These are phyloP conservation scores for Hypsizygus marmoreus DNA, from an alignment of 768 basidiomycete genomes.

Conservation along the genomic window DNA sequence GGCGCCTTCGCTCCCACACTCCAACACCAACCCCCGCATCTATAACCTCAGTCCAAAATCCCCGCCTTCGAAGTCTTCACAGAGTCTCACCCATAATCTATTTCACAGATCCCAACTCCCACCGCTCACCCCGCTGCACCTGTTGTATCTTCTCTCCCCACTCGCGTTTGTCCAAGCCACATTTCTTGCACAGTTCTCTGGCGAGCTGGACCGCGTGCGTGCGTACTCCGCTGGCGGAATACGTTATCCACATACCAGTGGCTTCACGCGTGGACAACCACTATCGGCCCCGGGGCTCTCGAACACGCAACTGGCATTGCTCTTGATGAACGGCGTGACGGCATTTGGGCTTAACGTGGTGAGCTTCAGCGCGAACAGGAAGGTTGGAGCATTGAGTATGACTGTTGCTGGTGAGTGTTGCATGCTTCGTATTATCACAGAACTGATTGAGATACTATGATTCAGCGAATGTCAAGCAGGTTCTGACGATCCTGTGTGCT, in stretches of 20 bases:
- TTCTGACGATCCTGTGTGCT: slow-evolving; percentile 83
- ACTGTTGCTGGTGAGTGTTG: slow-evolving; percentile 74
- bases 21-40: neutral
- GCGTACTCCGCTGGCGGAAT: slow-evolving; percentile 23
- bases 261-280: slow-evolving; percentile 26
- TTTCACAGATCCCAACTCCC: slow-evolving; percentile 19
- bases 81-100: slow-evolving; percentile 5
- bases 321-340: slow-evolving; percentile 79
- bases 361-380: slow-evolving; percentile 94
- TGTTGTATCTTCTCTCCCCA: slow-evolving; percentile 88
- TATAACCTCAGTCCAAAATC: no score
- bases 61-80: no score
- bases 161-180: slow-evolving; percentile 89
- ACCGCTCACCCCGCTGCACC: slow-evolving; percentile 65
- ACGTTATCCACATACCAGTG: neutral
- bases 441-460: neutral
- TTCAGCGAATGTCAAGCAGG: slow-evolving; percentile 89
- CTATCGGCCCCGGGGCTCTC: slow-evolving; percentile 36
- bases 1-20: slow-evolving; percentile 29
- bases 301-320: slow-evolving; percentile 44
- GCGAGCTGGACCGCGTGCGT: slow-evolving; percentile 73
- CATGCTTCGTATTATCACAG: neutral
- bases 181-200: slow-evolving; percentile 71
- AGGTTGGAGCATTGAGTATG: slow-evolving; percentile 88
- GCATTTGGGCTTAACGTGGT: slow-evolving; percentile 94